Evolutionary conservation across 2,329 filamentous ascomycete genomes (phyloP).

Genomic region (Fusarium sp.): DNA sequence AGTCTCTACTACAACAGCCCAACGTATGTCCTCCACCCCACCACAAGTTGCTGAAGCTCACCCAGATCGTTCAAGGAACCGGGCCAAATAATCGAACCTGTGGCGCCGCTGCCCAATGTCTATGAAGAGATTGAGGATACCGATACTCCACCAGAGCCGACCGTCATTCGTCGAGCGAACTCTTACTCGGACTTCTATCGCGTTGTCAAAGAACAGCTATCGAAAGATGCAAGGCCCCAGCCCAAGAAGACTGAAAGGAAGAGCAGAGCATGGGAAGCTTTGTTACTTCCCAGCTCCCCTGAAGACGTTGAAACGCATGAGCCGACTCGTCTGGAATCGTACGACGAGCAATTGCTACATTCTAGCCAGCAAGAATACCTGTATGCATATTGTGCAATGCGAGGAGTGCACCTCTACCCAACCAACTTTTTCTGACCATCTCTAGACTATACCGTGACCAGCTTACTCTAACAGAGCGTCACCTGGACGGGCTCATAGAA

Average conservation of each 20-base stretch:
- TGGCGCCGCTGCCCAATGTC: slow-evolving; percentile 65
- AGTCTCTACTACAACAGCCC: slow-evolving; percentile 74
- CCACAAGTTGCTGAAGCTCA: slow-evolving; percentile 40
- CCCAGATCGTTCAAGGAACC: slow-evolving; percentile 56
- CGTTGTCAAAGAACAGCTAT: slow-evolving; percentile 65
- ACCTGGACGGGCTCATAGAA: slow-evolving; percentile 80
- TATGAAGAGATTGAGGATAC: slow-evolving; percentile 65
- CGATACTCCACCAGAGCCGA: slow-evolving; percentile 72
- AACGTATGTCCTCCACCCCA: slow-evolving; percentile 56
- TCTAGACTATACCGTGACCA: slow-evolving; percentile 80
- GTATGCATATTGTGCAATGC: slow-evolving; percentile 58
- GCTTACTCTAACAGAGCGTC: slow-evolving; percentile 79
- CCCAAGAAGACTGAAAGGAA: slow-evolving; percentile 53
- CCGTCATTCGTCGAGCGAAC: slow-evolving; percentile 70
- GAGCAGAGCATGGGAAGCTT: slow-evolving; percentile 60
- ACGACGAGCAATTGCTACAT: slow-evolving; percentile 76
- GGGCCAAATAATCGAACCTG: slow-evolving; percentile 59
- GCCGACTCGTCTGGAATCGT: slow-evolving; percentile 38
- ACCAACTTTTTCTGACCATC: slow-evolving; percentile 42
- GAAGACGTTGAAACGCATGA: slow-evolving; percentile 40
- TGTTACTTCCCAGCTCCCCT: slow-evolving; percentile 49
- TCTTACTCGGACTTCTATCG: slow-evolving; percentile 82
- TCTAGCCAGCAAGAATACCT: slow-evolving; percentile 87
- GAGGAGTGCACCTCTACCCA: neutral
- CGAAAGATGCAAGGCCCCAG: slow-evolving; percentile 57